Base-by-base conservation (phyloP, 371 early-diverging fungal species). In the Apophysomyces trapeziformis region DNA sequence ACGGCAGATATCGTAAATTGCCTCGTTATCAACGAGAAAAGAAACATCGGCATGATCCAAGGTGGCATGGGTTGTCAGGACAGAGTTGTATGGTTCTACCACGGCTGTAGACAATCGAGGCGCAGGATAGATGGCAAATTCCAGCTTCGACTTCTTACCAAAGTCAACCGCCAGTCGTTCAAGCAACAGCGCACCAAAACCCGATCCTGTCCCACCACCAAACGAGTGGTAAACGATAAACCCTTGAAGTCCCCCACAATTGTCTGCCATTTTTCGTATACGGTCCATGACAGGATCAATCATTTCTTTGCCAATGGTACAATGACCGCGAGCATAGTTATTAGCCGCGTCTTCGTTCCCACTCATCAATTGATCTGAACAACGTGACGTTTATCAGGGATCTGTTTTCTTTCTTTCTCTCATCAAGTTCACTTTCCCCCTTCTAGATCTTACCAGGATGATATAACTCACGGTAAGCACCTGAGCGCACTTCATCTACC, bases 251-350 rank as follows among this genome's bases (percentile, higher is more conserved):
- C 98, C 97, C 38, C 95, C 92, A 84, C 99, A 99, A 90, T 95
- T 96, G 87, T 98, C 99, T 50, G 97, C 94, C 63, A 98, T 89
- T 88, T 95, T 97, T 75, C 99, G 92, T 80, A 99, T 94, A 79
- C 97, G 95, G 79, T 99, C 99, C 67, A 99, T 86, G 60, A 96
- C 97, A 60, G 88, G 83, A 85, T 99, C 99, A 66, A 99, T 93
- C 60, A 98, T 90, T 78, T 98, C 98, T 87, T 98, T 98, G 71
- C 99, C 99, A 71, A 98, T 92, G 63, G 99, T 99, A 87, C 99
- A 99, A 89, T 99, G 98, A 79, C 99, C 99, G 90, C 99, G 93
- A 62, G 99, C 99, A 82, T 99, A 99, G 92, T 99, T 99, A 89
- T 99, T 99, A 73, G 99, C 99, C 37, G 99, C 99, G 83, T 99